Base-by-base conservation (phyloP, 768 basidiomycete genomes). In the Podaxis carcinomalis region DNA sequence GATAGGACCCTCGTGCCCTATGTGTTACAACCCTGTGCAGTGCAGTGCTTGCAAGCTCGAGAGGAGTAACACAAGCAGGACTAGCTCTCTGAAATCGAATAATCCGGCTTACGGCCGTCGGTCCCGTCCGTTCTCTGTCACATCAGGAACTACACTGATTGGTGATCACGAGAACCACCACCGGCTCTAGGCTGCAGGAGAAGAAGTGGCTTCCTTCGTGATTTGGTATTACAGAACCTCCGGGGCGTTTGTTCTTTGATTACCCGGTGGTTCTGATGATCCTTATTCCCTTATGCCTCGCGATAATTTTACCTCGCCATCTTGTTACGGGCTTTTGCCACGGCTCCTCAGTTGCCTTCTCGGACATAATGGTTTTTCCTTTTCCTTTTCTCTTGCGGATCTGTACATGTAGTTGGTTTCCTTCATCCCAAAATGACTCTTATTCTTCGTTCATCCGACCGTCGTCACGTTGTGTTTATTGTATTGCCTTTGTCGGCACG, bases 31-130 rank as follows among this genome's bases (percentile, higher is more conserved):
- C 44, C 37, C 32, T 27, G 44, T 61, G 36, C 59, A 61, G 44
- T 55, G 59, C 42, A 61, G 21, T n/a, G 35, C 59, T 39, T 61
- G 59, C 59, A 61, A 61, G n/a, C 59, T 61, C 36, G 59, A 61
- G n/a, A 9, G 13, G 35, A 61, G 44, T 35, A 25, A 39, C 27
- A 44, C 49, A 0, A 54, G 46, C 19, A n/a, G 44, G 11, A 61
- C 21, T 19, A 27, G 14, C 19, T 39, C 52, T 5, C 52, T 37
- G 32, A 54, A 54, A 39, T 23, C 25, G n/a, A 28, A 11, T 37
- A 37, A 25, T 13, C 36, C 25, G 37, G 28, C 19, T 27, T 21
- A 16, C 14, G 32, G 42, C 25, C 56, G 56, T 32, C 57, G 57
- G 16, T 3, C 23, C n/a, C 52, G 59, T 4, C 59, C 59, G 16